Evolutionary conservation across 1,139 yeast genomes (phyloP).

Genomic region (Diutina pseudorugosa): DNA sequence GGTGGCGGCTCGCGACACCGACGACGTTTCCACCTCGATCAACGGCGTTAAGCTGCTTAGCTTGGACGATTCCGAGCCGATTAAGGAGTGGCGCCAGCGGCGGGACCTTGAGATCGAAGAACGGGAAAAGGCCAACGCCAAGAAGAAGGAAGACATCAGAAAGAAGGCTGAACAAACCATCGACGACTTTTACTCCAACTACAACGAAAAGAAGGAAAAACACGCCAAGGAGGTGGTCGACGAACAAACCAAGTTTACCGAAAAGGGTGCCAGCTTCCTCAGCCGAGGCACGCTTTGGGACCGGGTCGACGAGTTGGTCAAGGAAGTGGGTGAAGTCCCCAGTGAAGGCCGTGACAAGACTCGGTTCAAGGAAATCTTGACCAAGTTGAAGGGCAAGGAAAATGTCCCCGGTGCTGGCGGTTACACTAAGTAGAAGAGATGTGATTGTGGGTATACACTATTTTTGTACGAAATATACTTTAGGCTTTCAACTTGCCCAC

Average conservation of each 20-base stretch:
- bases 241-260: constrained; percentile 62
- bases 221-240: constrained; percentile 50
- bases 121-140: constrained; percentile 63
- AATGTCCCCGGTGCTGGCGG: constrained; percentile 21
- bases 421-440: constrained; percentile 7
- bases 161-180: constrained; percentile 76
- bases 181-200: constrained; percentile 90
- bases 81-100: constrained; percentile 75
- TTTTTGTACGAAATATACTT: neutral
- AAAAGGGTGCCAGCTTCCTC: constrained; percentile 69
- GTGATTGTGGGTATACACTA: neutral
- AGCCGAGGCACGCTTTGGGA: constrained; percentile 84
- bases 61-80: constrained; percentile 41
- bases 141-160: constrained; percentile 57
- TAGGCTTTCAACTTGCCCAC: neutral
- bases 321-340: constrained; percentile 26
- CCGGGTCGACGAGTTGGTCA: constrained; percentile 44
- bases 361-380: constrained; percentile 15
- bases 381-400: constrained; percentile 18
- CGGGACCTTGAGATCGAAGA: constrained; percentile 71
- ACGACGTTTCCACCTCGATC: neutral
- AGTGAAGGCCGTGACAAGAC: constrained; percentile 15
- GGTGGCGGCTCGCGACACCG: neutral
- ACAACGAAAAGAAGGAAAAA: constrained; percentile 74
- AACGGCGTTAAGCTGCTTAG: constrained; percentile 6